Percentiles rank a stretch among this genome's conserved stretches.
Evolutionary conservation across 441 rosid genomes (phyloP).

Genomic region (Populus hybrid): DNA sequence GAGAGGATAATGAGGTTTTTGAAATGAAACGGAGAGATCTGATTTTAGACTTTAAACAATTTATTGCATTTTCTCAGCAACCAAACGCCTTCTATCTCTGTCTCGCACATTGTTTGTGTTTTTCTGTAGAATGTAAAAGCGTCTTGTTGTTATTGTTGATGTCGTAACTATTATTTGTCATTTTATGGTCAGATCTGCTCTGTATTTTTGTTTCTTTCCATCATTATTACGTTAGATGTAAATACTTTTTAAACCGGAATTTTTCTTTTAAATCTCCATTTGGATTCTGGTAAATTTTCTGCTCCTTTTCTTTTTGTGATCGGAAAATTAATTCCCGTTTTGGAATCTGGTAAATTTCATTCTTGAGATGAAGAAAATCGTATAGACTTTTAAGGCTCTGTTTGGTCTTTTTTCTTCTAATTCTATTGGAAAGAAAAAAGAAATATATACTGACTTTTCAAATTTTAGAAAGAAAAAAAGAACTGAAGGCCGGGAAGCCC

Average conservation of each 20-base stretch:
- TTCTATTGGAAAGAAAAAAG: too few species aligned
- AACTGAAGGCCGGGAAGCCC: neutral
- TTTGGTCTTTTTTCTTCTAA: neutral
- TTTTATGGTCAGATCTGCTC: slow-evolving; percentile 23
- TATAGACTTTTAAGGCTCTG: neutral
- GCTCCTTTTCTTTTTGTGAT: too few species aligned
- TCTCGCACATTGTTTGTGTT: too few species aligned
- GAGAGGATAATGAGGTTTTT: neutral
- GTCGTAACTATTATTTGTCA: too few species aligned
- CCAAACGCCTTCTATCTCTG: neutral
- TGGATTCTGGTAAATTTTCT: neutral
- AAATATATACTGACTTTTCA: neutral
- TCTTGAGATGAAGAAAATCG: too few species aligned
- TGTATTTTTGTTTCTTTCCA: too few species aligned
- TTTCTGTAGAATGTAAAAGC: too few species aligned
- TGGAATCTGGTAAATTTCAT: neutral
- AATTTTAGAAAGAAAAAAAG: neutral
- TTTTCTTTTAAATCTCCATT: neutral
- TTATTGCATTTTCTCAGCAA: neutral
- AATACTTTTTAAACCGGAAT: neutral
- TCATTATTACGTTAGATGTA: too few species aligned
- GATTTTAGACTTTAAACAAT: neutral
- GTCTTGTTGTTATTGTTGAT: too few species aligned
- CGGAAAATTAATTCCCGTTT: too few species aligned
- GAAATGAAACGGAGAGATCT: slow-evolving; percentile 19